These are phyloP conservation scores for Claviceps citrina DNA, from an alignment of 2,329 filamentous ascomycete species.

Conservation along the genomic window DNA sequence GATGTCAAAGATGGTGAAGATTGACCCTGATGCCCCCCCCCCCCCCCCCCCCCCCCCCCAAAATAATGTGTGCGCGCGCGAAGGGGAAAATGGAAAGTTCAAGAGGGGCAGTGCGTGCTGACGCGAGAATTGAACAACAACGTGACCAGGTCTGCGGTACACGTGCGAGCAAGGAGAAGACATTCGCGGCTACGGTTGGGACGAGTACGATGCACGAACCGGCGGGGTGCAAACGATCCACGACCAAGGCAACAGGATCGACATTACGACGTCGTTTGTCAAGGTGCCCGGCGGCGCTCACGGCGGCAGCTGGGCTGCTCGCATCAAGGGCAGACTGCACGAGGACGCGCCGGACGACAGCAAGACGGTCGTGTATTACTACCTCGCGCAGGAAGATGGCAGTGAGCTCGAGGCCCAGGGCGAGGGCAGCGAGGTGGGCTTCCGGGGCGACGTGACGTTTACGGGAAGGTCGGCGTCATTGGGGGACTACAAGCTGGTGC, in stretches of 20 bases:
- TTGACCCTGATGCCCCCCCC: too few species aligned
- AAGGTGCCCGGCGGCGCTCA: constrained; percentile 76
- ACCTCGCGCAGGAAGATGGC: constrained; percentile 66
- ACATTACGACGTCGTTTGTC: constrained; percentile 85
- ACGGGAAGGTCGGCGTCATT: constrained; percentile 55
- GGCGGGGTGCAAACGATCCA: constrained; percentile 85
- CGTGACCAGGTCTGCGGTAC: constrained; percentile 72
- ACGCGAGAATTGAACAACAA: too few species aligned
- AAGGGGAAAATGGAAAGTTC: background rate
- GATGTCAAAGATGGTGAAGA: constrained; percentile 55
- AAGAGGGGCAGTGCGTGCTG: too few species aligned
- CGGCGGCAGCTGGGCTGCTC: constrained; percentile 82
- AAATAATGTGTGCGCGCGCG: background rate
- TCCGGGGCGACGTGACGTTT: constrained; percentile 48
- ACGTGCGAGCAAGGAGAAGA: constrained; percentile 92
- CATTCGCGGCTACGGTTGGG: constrained; percentile 94
- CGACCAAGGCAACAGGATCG: constrained; percentile 73
- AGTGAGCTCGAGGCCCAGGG: constrained; percentile 44
- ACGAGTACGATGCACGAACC: constrained; percentile 80
- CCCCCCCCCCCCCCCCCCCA: too few species aligned
- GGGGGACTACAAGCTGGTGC: constrained; percentile 62
- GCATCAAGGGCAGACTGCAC: constrained; percentile 68
- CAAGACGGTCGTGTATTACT: constrained; percentile 69
- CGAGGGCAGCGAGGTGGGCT: constrained; percentile 34
- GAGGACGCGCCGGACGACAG: constrained; percentile 50